These are phyloP conservation scores for Phytophthora pinifolia DNA, from an alignment of 352 stramenopile species.

Conservation along the genomic window DNA sequence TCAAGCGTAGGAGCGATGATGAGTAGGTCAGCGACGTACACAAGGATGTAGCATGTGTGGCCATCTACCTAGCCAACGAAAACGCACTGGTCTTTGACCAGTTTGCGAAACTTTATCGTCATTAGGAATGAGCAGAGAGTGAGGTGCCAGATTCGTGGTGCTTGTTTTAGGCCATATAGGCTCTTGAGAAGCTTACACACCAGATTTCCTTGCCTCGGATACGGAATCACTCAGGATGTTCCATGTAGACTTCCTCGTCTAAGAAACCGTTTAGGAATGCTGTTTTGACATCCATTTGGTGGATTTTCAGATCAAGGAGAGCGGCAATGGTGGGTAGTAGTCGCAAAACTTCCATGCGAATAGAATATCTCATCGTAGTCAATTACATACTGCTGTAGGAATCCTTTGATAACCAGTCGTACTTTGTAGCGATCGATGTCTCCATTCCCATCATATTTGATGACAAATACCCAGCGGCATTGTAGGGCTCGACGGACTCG, in stretches of 20 bases:
- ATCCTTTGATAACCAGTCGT: neutral
- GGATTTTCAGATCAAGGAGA: neutral
- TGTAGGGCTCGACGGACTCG: neutral
- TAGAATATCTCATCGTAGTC: slow-evolving; percentile 18
- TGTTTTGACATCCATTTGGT: slow-evolving; percentile 34
- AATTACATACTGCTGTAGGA: slow-evolving; percentile 10
- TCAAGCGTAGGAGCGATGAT: slow-evolving; percentile 6
- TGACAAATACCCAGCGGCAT: slow-evolving; percentile 15
- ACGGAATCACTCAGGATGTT: slow-evolving; percentile 13
- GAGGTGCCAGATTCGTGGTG: slow-evolving; percentile 11
- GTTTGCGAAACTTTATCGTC: neutral
- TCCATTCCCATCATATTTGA: too few species aligned
- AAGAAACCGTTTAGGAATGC: slow-evolving; percentile 22
- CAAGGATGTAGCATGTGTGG: slow-evolving; percentile 7
- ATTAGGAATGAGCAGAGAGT: slow-evolving; percentile 7
- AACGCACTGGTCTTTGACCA: slow-evolving; percentile 14
- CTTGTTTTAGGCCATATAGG: slow-evolving; percentile 10
- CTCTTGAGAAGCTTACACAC: slow-evolving; percentile 1
- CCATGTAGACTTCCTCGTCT: slow-evolving; percentile 25
- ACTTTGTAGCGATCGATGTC: too few species aligned
- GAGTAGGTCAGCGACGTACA: slow-evolving; percentile 12
- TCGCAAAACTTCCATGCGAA: slow-evolving; percentile 8
- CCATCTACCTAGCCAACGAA: neutral
- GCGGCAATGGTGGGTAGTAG: neutral
- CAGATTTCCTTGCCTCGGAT: neutral